phyloP scores from a whole-genome alignment of 495 filamentous ascomycete genomes.

The Penicillium alfredii region DNA sequence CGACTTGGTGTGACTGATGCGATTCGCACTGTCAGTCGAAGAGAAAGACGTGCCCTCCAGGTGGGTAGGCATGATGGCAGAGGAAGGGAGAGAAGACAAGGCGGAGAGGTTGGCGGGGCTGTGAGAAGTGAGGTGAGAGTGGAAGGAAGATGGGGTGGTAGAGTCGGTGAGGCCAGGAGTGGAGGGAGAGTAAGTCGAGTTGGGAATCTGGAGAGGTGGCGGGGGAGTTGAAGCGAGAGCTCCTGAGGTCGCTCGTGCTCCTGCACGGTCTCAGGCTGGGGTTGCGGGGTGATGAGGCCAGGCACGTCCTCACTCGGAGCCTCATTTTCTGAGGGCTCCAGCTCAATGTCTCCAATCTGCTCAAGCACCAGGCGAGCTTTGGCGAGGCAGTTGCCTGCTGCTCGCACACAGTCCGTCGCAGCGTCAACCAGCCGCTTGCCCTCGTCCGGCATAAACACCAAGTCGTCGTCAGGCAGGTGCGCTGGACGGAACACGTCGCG shows the following conservation, averaged over 20 bases:
- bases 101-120: slow-evolving; percentile 12
- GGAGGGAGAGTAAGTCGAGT: slow-evolving; percentile 26
- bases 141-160: slow-evolving; percentile 39
- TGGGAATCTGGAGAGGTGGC: slow-evolving; percentile 38
- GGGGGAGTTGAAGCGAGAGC: slow-evolving; percentile 33
- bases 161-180: slow-evolving; percentile 39
- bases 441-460: slow-evolving; percentile 73
- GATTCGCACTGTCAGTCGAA: slow-evolving; percentile 20
- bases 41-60: slow-evolving; percentile 30
- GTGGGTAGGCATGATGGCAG: slow-evolving; percentile 33
- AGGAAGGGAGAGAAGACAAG: slow-evolving; percentile 27
- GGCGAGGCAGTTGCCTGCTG: slow-evolving; percentile 83
- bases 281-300: slow-evolving; percentile 6
- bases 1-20: slow-evolving; percentile 30
- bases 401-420: slow-evolving; percentile 84
- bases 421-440: slow-evolving; percentile 70
- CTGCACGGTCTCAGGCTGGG: slow-evolving; percentile 13
- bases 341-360: slow-evolving; percentile 88
- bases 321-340: slow-evolving; percentile 55
- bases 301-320: slow-evolving; percentile 7
- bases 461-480: slow-evolving; percentile 58
- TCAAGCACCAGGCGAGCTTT: slow-evolving; percentile 83
- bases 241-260: slow-evolving; percentile 23
- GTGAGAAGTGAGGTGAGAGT: slow-evolving; percentile 24
- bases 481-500: slow-evolving; percentile 65